These are phyloP conservation scores for Metschnikowia lunata DNA, from an alignment of 805 yeast genomes.

Conservation along the genomic window DNA sequence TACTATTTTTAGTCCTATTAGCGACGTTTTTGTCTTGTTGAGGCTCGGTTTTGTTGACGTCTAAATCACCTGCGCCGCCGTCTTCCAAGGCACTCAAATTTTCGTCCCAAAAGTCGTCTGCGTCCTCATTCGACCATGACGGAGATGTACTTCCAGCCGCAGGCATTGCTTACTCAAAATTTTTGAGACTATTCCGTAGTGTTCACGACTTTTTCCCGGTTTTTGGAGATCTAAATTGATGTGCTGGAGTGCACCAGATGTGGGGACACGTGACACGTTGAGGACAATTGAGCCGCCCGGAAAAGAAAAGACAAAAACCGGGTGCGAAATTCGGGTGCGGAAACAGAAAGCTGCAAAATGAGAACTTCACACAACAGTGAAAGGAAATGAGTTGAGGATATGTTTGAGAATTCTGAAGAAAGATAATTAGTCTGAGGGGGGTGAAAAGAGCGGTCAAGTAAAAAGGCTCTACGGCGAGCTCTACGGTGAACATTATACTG, in stretches of 20 bases:
- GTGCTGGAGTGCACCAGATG: neutral
- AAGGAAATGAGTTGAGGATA: too few species aligned
- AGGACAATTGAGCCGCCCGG: neutral
- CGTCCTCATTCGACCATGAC: slow-evolving; percentile 10
- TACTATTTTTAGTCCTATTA: too few species aligned
- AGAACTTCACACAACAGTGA: too few species aligned
- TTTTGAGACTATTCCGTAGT: neutral
- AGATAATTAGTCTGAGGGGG: too few species aligned
- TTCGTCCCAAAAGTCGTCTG: slow-evolving; percentile 14
- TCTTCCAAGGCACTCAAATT: slow-evolving; percentile 11
- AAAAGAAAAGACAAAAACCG: neutral
- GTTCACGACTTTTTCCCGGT: neutral
- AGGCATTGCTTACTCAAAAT: neutral
- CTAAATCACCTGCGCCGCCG: neutral
- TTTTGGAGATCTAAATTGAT: neutral
- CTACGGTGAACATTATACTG: too few species aligned
- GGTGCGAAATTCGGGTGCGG: neutral
- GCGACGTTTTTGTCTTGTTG: neutral
- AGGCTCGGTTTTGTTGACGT: too few species aligned
- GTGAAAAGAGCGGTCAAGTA: too few species aligned
- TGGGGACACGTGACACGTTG: neutral
- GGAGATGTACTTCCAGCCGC: slow-evolving; percentile 7
- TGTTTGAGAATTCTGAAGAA: too few species aligned
- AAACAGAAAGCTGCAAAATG: too few species aligned
- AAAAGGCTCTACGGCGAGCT: too few species aligned